Evolutionary conservation across 768 basidiomycete genomes (phyloP), one percentile per base, ranked within the genome.

Genomic region (Lentinula detonsa): DNA sequence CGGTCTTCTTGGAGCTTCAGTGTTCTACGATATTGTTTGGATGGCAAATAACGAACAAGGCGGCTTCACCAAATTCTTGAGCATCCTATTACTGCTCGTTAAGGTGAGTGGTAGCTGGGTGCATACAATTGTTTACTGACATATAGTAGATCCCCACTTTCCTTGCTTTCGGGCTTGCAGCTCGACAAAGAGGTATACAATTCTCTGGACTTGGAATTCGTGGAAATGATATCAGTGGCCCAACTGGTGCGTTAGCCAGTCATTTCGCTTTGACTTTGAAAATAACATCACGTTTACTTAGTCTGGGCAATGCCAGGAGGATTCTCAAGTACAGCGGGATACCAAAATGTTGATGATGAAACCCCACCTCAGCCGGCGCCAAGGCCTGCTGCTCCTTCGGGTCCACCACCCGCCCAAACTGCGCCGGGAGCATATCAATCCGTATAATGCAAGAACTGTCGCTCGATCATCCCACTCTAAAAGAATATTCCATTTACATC

Each of bases 231-330:
- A 63, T 81, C 5, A 74, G 70, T 62, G 85, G 86, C 5, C 79
- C 85, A 23, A 86, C 87, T 18, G 83, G 88, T 83, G 64, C 33
- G 72, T 65, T 35, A 43, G 28, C 15, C 21, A 23, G 34, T 28
- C 21, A n/a, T 52, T 34, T 59, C 4, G n/a, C 35, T 40, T 31
- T n/a, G 33, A 7, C 33, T 43, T 59, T 21, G 49, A 57, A 60
- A 21, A 23, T 33, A 33, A 10, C 65, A 60, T 46, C 64, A 40
- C 23, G 28, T 49, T 28, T 57, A n/a, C 55, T 33, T 61, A 90
- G 88, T 90, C 15, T 90, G 88, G 88, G 82, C 87, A 18, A 90
- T 90, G 88, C 88, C 88, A 4, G 88, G 87, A 13, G 86, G 86
- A 1, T 85, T 88, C 65, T 84, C 85, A 0, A 81, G 84, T 4